Evolutionary conservation across 768 basidiomycete genomes (phyloP).

Genomic region (Suillus paluster): DNA sequence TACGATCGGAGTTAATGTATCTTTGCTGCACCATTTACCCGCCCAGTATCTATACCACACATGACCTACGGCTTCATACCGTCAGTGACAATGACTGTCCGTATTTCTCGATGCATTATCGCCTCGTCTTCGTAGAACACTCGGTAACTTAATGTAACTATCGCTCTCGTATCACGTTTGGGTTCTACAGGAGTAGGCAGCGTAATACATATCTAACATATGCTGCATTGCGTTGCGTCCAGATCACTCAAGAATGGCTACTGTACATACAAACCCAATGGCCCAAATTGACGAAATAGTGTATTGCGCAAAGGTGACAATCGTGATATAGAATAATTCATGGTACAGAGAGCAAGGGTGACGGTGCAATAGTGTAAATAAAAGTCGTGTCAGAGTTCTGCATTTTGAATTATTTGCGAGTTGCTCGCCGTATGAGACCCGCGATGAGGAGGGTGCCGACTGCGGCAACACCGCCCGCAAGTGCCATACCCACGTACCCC

Average conservation of each 20-base stretch:
- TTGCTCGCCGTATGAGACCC: constrained; percentile 83
- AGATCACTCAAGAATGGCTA: not conserved
- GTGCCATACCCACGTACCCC: constrained; percentile 98
- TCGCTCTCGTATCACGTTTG: constrained; percentile 2
- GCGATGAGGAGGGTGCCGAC: constrained; percentile 77
- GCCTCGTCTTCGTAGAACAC: constrained; percentile 14
- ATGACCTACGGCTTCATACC: constrained; percentile 14
- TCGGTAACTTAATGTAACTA: constrained; percentile 38
- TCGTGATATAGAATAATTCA: constrained; percentile 33
- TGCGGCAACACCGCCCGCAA: constrained; percentile 90
- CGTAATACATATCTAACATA: not conserved
- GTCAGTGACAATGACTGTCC: constrained; percentile 23
- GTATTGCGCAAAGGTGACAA: constrained; percentile 14
- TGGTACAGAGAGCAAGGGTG: constrained; percentile 15
- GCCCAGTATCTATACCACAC: constrained; percentile 33
- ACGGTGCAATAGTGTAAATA: constrained; percentile 18
- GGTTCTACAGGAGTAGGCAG: too few relatives aligned
- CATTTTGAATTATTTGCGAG: constrained; percentile 42
- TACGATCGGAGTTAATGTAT: constrained; percentile 27
- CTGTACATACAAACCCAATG: constrained; percentile 13
- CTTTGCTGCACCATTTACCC: constrained; percentile 24
- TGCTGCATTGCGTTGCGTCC: constrained; percentile 5
- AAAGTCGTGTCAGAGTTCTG: constrained; percentile 20
- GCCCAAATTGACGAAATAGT: constrained; percentile 16
- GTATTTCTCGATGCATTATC: constrained; percentile 9